Evolutionary conservation across 169 alveolate species (phyloP), one percentile per base, ranked within the genome.

Genomic region (Eimeria necatrix): DNA sequence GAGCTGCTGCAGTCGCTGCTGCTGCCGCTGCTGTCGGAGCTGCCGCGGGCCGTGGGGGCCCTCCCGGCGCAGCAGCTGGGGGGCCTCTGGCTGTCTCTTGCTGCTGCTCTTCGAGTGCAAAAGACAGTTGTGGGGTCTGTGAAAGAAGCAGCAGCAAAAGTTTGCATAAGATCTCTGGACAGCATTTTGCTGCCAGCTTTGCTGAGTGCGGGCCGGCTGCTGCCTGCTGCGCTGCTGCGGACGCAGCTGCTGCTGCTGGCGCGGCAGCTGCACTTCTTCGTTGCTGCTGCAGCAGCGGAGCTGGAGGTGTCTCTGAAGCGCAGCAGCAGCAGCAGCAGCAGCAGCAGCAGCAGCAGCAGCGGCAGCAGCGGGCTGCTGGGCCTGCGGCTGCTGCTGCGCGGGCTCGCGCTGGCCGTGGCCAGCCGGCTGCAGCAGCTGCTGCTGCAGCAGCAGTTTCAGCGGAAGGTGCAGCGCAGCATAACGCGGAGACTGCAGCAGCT

Each of bases 81-180:
- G n/a, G 20, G 5, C 7, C 5, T 78, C 4, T 78, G 68, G 68
- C 49, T 18, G 41, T 12, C 68, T 0, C 41, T 78, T 4, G 48
- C 88, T 12, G 68, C 70, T 3, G 88, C 49, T 2, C 20, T 78
- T 5, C 16, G 88, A n/a, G 88, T 78, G 4, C 41, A 78, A 18
- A 78, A 78, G 16, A 78, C 18, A 8, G 88, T 78, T 12, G 70
- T 78, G 3, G 88, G 88, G 1, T 78, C 88, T 4, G 88, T 78
- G 14, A 78, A 78, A 26, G 68, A 78, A 14, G 49, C 68, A 20
- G 88, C 68, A 5, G 88, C 41, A n/a, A 78, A 46, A 78, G 88
- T 78, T 4, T 78, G 88, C 22, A 78, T 51, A 4, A 4, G 48
- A 5, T 8, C 26, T 8, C 41, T 78, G 6, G 70, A 78, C 51